Base-by-base conservation (phyloP, 208 protist genomes). In the Trypanosoma platydactyli region DNA sequence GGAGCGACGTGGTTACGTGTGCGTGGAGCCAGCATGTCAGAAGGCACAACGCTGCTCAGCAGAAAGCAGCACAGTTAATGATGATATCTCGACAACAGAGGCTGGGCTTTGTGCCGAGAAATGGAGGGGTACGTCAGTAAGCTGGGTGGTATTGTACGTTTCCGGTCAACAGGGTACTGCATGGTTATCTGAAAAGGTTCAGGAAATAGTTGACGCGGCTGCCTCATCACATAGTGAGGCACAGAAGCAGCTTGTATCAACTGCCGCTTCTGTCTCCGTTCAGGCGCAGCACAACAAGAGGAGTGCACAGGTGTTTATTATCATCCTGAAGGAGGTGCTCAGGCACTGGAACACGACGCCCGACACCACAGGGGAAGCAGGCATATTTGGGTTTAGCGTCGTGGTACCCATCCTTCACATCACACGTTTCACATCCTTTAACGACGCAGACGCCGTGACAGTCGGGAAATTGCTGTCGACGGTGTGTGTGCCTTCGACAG, bases 351-450 rank as follows among this genome's bases (percentile, higher is more conserved):
- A 77, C 50, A 24, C 40, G 7, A 29, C 27, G 18, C 22, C 51
- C 5, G 44, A 68, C 25, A 71, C 57, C 35, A 68, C 60, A 35
- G 60, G 57, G 16, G 64, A 66, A 18, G 40, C 12, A 42, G 51
- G 38, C 13, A 66, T 67, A 55, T 77, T 77, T 63, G 58, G 52
- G 16, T 70, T 71, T 50, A 41, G 35, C 38, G 57, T 68, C 12
- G 27, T 80, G 5, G 48, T 80, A 27, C 74, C 74, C 15, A 49
- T 80, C 25, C 56, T 80, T 29, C 24, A 80, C 27, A 68, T 80
- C 30, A 64, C 63, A 7, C 68, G 53, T 25, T 71, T 45, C 29
- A 80, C 68, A 50, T 44, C 30, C 22, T 68, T 73, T 24, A 57
- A 56, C 44, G 35, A 58, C 5, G 25, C 30, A 12, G 74, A 80